phyloP scores from a whole-genome alignment of 805 yeast species.

The Starmerella asiatica region DNA sequence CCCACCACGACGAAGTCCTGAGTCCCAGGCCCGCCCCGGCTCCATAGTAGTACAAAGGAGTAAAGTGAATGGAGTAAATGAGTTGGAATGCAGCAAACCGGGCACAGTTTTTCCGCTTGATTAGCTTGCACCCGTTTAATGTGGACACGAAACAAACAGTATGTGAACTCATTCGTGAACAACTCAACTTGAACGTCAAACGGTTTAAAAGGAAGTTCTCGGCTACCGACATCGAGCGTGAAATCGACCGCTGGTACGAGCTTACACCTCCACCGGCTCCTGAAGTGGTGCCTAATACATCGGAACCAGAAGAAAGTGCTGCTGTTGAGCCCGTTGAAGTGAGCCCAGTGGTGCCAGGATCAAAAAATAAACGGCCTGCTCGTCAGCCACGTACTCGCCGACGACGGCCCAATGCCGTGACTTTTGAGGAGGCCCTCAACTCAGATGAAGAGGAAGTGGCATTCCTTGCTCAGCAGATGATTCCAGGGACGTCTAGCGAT shows the following conservation, averaged over 20 bases:
- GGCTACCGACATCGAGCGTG: constrained; percentile 3
- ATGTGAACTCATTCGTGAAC: constrained; percentile 1
- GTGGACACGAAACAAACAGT: neutral
- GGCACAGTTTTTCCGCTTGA: constrained; percentile 8
- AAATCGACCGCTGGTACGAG: constrained; percentile 5
- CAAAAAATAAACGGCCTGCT: too few relatives aligned
- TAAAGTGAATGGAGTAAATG: too few relatives aligned
- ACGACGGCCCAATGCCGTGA: too few relatives aligned
- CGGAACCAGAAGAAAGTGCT: neutral
- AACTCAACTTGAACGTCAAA: constrained; percentile 7
- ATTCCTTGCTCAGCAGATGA: too few relatives aligned
- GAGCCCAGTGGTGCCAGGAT: too few relatives aligned
- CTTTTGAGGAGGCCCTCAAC: too few relatives aligned
- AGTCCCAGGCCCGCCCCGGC: too few relatives aligned
- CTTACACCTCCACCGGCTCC: neutral
- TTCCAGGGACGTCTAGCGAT: too few relatives aligned
- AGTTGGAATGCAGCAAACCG: constrained; percentile 7
- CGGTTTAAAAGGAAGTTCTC: constrained; percentile 14
- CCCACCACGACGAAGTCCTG: neutral
- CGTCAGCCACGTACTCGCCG: too few relatives aligned
- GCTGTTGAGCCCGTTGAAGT: neutral
- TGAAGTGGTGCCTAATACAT: neutral
- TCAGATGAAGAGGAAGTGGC: too few relatives aligned
- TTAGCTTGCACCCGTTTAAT: constrained; percentile 8
- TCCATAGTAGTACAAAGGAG: too few relatives aligned